Evolutionary conservation across 106 monocot species (phyloP), one percentile per base, ranked within the genome.

Genomic region (Vanilla planifolia): DNA sequence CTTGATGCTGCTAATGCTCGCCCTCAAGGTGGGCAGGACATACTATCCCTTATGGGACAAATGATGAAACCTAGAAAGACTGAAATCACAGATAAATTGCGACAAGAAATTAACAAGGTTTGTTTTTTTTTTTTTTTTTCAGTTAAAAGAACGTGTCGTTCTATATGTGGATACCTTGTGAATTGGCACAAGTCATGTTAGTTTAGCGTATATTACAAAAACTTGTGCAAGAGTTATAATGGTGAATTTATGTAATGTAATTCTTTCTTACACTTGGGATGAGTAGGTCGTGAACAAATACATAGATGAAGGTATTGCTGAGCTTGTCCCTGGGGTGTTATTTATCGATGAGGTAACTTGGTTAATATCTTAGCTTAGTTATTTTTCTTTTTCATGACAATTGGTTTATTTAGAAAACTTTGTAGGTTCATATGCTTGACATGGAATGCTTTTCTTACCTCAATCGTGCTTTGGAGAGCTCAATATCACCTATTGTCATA

Each of bases 1-100:
- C 87, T 98, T 67, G 96, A 98, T 77, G 87, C 96, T 64, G 96
- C 96, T 61, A 98, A 98, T 88, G 96, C 96, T 73, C 90, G 73
- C 3, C 96, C 96, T 51, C 96, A 98, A 82, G 96, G 96, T 64
- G 96, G 96, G 23, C 96, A 98, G 40, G 96, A 98, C 69, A 98
- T 98, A 84, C 66, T 92, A 34, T 98, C 96, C n/a, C 79, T 98
- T 25, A 98, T 98, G 96, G 96, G 96, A 9, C 96, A 92, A 72
- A 98, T 98, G 91, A 88, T 98, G 96, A 98, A 92, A 64, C 87
- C 87, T 68, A 73, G 88, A 33, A 98, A 98, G 61, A 98, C 96
- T 60, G 96, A 98, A 71, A 92, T 98, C 51, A 92, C 96, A 5
- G 96, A 98, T 43, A 98, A 98, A 68, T 68, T 98, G 50, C 73